phyloP scores from a whole-genome alignment of 225 moss, liverwort and hornwort genomes.

The Pleurozium schreberi region DNA sequence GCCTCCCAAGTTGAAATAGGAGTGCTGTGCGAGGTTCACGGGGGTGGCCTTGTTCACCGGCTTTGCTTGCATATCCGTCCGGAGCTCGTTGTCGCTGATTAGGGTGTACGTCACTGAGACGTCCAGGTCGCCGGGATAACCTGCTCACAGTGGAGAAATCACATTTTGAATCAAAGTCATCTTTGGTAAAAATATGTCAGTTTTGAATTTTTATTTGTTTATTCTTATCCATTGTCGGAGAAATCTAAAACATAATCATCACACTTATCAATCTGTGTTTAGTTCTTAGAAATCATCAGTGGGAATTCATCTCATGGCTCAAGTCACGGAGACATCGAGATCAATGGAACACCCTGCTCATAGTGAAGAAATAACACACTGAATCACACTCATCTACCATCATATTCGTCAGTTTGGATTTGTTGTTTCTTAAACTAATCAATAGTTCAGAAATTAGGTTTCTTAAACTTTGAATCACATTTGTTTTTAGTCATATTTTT shows the following conservation, averaged over 20 bases:
- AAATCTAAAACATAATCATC: neutral
- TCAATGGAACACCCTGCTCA: neutral
- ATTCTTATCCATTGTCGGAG: too few relatives aligned
- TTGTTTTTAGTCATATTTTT: neutral
- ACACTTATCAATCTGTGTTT: neutral
- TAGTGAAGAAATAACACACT: neutral
- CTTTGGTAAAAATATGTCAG: too few relatives aligned
- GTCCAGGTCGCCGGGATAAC: conserved; percentile 74
- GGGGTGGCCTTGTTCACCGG: conserved; percentile 69
- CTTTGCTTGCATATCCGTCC: conserved; percentile 61
- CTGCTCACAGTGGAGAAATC: conserved; percentile 5
- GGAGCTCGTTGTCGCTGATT: conserved; percentile 41
- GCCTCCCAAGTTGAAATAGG: conserved; percentile 72
- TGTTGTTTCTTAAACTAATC: neutral
- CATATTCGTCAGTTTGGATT: neutral
- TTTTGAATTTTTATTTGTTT: neutral
- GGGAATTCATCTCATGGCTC: neutral
- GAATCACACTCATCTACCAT: neutral
- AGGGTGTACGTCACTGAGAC: conserved; percentile 64
- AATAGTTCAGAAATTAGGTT: neutral
- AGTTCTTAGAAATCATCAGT: neutral
- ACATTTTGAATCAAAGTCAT: neutral
- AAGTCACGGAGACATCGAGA: neutral
- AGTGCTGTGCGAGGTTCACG: conserved; percentile 61
- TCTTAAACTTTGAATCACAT: neutral